These are phyloP conservation scores for Arthroderma sp. DNA, from an alignment of 2,329 filamentous ascomycete genomes.

Conservation along the genomic window DNA sequence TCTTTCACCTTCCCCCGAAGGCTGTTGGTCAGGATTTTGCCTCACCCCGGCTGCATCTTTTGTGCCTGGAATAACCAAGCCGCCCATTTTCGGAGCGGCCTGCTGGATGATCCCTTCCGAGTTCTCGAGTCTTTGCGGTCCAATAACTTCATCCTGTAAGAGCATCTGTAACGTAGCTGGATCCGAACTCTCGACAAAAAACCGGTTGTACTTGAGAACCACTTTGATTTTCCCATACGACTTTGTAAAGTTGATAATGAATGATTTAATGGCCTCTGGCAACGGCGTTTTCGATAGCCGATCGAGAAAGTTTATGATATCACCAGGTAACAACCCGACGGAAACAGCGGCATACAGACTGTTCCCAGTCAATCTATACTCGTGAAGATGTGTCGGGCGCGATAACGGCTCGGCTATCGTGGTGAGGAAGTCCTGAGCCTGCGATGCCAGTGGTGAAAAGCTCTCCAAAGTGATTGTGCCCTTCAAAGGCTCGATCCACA, in stretches of 20 bases:
- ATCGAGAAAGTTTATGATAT: slow-evolving; percentile 82
- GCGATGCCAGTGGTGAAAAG: slow-evolving; percentile 73
- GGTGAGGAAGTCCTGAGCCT: slow-evolving; percentile 87
- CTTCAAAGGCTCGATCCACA: slow-evolving; percentile 84
- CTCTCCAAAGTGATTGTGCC: slow-evolving; percentile 87
- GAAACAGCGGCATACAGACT: slow-evolving; percentile 92
- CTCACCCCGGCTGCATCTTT: slow-evolving; percentile 81
- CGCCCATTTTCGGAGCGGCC: slow-evolving; percentile 72
- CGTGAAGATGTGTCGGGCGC: slow-evolving; percentile 78
- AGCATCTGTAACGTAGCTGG: slow-evolving; percentile 72
- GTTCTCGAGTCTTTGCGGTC: slow-evolving; percentile 61
- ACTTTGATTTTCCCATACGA: slow-evolving; percentile 94
- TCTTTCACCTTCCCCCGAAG: slow-evolving; percentile 19
- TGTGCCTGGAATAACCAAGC: slow-evolving; percentile 84
- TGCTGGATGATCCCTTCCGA: slow-evolving; percentile 62
- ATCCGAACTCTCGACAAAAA: slow-evolving; percentile 86
- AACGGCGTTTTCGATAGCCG: slow-evolving; percentile 79
- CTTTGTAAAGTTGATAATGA: slow-evolving; percentile 69
- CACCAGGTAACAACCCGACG: slow-evolving; percentile 74
- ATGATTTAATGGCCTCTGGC: slow-evolving; percentile 64
- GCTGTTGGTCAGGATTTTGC: slow-evolving; percentile 44
- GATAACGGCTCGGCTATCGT: slow-evolving; percentile 91
- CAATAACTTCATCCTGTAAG: slow-evolving; percentile 73
- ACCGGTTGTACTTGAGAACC: slow-evolving; percentile 85
- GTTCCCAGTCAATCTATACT: slow-evolving; percentile 83